Percentiles rank a stretch among this genome's conserved stretches.
phyloP scores from a whole-genome alignment of 2,329 filamentous ascomycete genomes.

The Talaromyces sp. region DNA sequence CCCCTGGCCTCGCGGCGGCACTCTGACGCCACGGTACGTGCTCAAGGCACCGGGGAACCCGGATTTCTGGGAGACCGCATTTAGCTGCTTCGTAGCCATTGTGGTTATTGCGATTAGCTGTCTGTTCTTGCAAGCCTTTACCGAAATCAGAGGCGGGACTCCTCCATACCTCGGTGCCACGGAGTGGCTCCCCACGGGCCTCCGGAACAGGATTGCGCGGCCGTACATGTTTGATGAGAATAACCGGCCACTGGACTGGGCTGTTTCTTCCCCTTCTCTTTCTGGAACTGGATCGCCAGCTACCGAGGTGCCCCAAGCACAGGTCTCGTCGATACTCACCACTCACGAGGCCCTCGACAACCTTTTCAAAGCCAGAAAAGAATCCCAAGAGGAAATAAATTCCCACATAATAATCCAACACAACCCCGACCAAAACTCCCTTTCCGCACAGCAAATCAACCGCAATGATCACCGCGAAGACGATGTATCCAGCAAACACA shows the following conservation, averaged over 20 bases:
- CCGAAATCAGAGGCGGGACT: conserved; percentile 57
- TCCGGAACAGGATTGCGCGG: conserved; percentile 38
- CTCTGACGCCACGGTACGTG: conserved; percentile 60
- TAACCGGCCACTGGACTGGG: conserved; percentile 3
- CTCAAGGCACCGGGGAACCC: conserved; percentile 57
- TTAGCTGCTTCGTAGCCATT: conserved; percentile 53
- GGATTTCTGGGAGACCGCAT: conserved; percentile 47
- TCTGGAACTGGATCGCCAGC: neutral
- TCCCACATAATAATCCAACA: conserved; percentile 22
- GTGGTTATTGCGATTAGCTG: conserved; percentile 60
- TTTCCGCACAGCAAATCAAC: conserved; percentile 2
- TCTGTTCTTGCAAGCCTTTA: conserved; percentile 54
- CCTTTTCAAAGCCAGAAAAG: conserved; percentile 21
- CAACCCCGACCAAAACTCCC: neutral
- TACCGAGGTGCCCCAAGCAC: neutral
- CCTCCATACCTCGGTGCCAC: conserved; percentile 53
- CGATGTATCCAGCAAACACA: conserved; percentile 10
- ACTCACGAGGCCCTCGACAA: conserved; percentile 19
- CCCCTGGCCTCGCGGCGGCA: conserved; percentile 28
- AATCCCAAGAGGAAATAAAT: neutral
- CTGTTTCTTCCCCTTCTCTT: neutral
- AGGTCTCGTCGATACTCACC: conserved; percentile 6
- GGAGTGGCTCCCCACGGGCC: conserved; percentile 48
- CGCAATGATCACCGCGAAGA: neutral
- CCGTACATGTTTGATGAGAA: conserved; percentile 31